phyloP scores from a whole-genome alignment of 805 yeast genomes.

The Saturnispora ahearnii region DNA sequence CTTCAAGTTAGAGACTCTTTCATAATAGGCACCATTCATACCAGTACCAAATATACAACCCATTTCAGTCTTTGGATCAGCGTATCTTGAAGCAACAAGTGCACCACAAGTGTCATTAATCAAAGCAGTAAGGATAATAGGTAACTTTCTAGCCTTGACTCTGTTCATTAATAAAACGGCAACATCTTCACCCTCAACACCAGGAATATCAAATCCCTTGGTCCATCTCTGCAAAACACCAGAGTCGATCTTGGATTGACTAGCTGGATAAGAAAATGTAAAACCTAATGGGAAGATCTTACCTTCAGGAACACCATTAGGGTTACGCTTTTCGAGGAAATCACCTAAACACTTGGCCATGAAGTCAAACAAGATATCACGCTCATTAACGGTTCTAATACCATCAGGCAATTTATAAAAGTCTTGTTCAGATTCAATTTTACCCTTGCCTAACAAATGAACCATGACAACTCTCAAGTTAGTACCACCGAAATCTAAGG shows the following conservation, averaged over 20 bases:
- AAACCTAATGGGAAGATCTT: conserved; percentile 76
- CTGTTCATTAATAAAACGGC: conserved; percentile 84
- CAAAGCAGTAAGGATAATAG: conserved; percentile 85
- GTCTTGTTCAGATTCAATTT: conserved; percentile 81
- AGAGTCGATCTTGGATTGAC: conserved; percentile 71
- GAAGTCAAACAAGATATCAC: conserved; percentile 76
- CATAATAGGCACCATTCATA: conserved; percentile 96
- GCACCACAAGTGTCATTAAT: conserved; percentile 98
- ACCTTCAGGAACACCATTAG: conserved; percentile 51
- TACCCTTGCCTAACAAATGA: conserved; percentile 57
- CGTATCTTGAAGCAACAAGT: conserved; percentile 89
- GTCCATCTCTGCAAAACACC: conserved; percentile 97
- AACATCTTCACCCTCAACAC: conserved; percentile 93
- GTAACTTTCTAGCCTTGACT: conserved; percentile 55
- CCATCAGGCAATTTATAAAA: conserved; percentile 73
- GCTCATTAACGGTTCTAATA: conserved; percentile 68
- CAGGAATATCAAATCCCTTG: conserved; percentile 92
- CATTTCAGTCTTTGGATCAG: conserved; percentile 86
- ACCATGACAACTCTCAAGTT: conserved; percentile 49
- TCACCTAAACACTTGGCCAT: conserved; percentile 77
- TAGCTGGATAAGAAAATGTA: conserved; percentile 90
- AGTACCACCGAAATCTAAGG: conserved; percentile 57
- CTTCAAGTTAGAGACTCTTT: conserved; percentile 63
- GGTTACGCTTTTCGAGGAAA: conserved; percentile 60
- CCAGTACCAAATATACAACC: conserved; percentile 98